Conservation (phyloP, 495 filamentous ascomycete species). For the Trichoderma erinaceum region DNA sequence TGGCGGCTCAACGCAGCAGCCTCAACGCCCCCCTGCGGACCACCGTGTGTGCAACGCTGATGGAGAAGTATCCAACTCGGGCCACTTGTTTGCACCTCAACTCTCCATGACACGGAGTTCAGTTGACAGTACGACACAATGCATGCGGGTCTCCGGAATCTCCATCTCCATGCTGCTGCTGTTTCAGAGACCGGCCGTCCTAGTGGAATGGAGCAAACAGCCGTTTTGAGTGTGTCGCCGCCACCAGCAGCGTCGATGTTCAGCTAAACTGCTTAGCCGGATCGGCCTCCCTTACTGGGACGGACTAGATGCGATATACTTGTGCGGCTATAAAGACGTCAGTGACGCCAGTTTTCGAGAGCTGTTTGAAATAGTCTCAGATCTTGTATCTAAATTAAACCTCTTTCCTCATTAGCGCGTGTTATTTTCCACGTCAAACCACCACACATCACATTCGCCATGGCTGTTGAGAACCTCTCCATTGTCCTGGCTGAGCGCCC, state of each 20-base stretch:
- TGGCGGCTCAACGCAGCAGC: not conserved
- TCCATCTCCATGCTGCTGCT: slow-evolving; percentile 3
- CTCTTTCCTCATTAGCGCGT: not conserved
- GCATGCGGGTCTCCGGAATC: not conserved
- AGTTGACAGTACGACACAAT: too few species aligned
- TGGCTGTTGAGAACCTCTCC: slow-evolving; percentile 30
- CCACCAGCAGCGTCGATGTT: not conserved
- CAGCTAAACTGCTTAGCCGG: slow-evolving; percentile 3
- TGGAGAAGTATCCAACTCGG: not conserved
- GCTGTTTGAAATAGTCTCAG: not conserved
- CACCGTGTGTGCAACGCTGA: not conserved
- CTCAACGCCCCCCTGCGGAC: not conserved
- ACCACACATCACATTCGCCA: slow-evolving; percentile 12
- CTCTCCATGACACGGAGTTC: too few species aligned
- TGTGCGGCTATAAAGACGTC: slow-evolving; percentile 1
- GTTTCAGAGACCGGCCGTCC: not conserved
- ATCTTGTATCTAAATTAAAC: not conserved
- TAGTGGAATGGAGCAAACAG: slow-evolving; percentile 6
- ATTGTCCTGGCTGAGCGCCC: slow-evolving; percentile 44
- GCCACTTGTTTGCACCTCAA: too few species aligned
- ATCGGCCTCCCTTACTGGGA: not conserved
- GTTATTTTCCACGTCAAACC: not conserved
- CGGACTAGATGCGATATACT: not conserved
- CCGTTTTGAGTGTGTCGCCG: slow-evolving; percentile 1
- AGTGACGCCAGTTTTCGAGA: not conserved